phyloP scores from a whole-genome alignment of 352 stramenopile species.

The Thalassiosira mediterranea region DNA sequence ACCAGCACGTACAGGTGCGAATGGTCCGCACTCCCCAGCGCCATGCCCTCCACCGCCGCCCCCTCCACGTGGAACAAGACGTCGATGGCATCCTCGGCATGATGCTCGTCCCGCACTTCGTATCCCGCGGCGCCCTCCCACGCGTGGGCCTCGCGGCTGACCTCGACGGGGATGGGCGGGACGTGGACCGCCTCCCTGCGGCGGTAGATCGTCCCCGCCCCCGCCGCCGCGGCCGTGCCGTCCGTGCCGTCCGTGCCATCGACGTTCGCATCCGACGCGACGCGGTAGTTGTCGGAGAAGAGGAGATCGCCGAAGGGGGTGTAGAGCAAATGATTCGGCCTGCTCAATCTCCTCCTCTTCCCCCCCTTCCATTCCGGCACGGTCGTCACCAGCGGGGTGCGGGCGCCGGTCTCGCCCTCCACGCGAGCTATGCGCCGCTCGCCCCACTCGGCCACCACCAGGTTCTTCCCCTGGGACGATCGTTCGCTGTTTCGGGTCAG shows the following conservation, averaged over 20 bases:
- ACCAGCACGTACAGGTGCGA: slow-evolving; percentile 28
- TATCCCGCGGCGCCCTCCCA: slow-evolving; percentile 38
- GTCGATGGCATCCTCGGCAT: slow-evolving; percentile 23
- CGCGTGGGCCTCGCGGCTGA: slow-evolving; percentile 61
- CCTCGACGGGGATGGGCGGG: slow-evolving; percentile 44
- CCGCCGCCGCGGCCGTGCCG: not conserved
- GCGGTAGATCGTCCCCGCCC: slow-evolving; percentile 35
- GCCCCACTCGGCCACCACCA: slow-evolving; percentile 70
- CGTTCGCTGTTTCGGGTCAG: slow-evolving; percentile 18
- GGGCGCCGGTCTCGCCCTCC: slow-evolving; percentile 63
- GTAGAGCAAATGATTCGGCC: slow-evolving; percentile 50
- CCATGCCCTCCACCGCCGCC: slow-evolving; percentile 48
- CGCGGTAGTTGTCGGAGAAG: slow-evolving; percentile 58
- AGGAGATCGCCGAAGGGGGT: slow-evolving; percentile 72
- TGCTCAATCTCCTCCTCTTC: no score
- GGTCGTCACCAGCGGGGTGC: slow-evolving; percentile 62
- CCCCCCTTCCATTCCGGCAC: slow-evolving; percentile 23
- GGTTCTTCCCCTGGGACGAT: slow-evolving; percentile 27
- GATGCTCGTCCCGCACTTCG: no score
- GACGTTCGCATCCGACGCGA: no score
- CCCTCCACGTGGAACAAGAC: slow-evolving; percentile 30
- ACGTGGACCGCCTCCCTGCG: slow-evolving; percentile 53
- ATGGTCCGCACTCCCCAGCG: slow-evolving; percentile 34
- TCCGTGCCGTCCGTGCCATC: not conserved
- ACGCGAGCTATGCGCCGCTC: slow-evolving; percentile 68